These are phyloP conservation scores for Phytophthora pistaciae DNA, from an alignment of 352 stramenopile genomes.

Conservation along the genomic window DNA sequence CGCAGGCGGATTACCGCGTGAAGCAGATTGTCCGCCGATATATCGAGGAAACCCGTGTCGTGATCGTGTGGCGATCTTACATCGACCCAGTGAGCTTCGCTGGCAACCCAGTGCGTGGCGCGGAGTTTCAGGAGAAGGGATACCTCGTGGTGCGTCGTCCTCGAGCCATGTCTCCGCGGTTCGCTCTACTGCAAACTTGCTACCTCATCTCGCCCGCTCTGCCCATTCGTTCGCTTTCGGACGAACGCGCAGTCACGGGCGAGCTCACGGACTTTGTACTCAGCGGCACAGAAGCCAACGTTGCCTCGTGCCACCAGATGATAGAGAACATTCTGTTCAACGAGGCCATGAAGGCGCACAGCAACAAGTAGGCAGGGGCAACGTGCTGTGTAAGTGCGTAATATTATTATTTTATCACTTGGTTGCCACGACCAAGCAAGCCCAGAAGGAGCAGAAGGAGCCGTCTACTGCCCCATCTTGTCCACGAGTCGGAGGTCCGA, in stretches of 20 bases:
- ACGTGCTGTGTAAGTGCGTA: background rate
- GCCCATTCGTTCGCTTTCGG: slow-evolving; percentile 32
- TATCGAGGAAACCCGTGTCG: slow-evolving; percentile 51
- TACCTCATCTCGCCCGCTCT: slow-evolving; percentile 65
- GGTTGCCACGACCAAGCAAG: background rate
- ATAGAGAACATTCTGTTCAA: slow-evolving; percentile 63
- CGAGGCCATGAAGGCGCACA: slow-evolving; percentile 43
- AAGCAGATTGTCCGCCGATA: slow-evolving; percentile 65
- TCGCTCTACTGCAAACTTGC: slow-evolving; percentile 58
- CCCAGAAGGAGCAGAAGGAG: background rate
- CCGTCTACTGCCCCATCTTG: slow-evolving; percentile 41
- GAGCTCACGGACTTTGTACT: slow-evolving; percentile 53
- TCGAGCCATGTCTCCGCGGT: slow-evolving; percentile 32
- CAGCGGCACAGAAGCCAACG: slow-evolving; percentile 42
- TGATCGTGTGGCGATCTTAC: slow-evolving; percentile 68
- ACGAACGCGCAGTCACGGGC: slow-evolving; percentile 38
- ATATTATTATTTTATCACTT: slow-evolving; percentile 2
- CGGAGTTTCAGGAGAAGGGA: slow-evolving; percentile 62
- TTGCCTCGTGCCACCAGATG: slow-evolving; percentile 55
- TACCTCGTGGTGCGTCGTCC: slow-evolving; percentile 64
- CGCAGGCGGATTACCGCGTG: slow-evolving; percentile 57
- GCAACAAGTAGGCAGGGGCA: background rate
- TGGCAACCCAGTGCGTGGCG: slow-evolving; percentile 45
- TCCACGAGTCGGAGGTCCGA: slow-evolving; percentile 38
- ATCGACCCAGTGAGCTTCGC: slow-evolving; percentile 68